Base-by-base conservation (phyloP, 805 yeast species). In the Komagataella phaffii region DNA sequence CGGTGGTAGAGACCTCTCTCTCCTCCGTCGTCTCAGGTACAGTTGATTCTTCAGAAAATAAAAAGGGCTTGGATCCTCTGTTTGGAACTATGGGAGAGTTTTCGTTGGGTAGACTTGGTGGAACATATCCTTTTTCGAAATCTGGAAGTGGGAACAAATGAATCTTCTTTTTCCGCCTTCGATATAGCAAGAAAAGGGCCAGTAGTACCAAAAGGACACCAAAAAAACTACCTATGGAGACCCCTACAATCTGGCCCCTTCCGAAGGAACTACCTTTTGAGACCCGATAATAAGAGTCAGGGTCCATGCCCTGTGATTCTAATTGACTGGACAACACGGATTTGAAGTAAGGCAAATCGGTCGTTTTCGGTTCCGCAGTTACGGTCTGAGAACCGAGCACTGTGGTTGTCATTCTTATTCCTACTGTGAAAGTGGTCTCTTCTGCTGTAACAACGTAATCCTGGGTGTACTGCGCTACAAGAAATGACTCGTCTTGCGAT, bases 221-320 rank as follows among this genome's bases (percentile, higher is more conserved):
- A 56, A 52, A 24, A 8, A 60, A 50, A 17, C 57, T 48, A 14
- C 66, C 68, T 17, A 65, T 57, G 1, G 61, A 57, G 21, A 61
- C 57, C 7, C 69, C 69, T 0, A 67, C 67, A 40, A 62, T 60
- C 7, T 62, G 50, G 14, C 65, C 63, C 14, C 46, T 53, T 21
- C 57, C 50, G 24, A 57, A 45, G 17, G 48, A 7, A 44, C 36
- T 8, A 14, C 45, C 18, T 12, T 43, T 50, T 14, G 46, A 18
- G 44, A 40, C 46, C 44, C 51, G 17, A 17, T 53, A 46, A 47
- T 46, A 50, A 21, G 50, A 58, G 17, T 50, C 43, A 24, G 48
- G 2, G 64, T 61, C 2, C 64, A 62, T 0, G 64, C 58, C 6
- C 59, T 50, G 40, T 19, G 17, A 10, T 59, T 55, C 3, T 59